Percentiles rank a stretch among this genome's conserved stretches.
These are phyloP conservation scores for Salix caprea DNA, from an alignment of 345 rosid genomes.

Conservation along the genomic window DNA sequence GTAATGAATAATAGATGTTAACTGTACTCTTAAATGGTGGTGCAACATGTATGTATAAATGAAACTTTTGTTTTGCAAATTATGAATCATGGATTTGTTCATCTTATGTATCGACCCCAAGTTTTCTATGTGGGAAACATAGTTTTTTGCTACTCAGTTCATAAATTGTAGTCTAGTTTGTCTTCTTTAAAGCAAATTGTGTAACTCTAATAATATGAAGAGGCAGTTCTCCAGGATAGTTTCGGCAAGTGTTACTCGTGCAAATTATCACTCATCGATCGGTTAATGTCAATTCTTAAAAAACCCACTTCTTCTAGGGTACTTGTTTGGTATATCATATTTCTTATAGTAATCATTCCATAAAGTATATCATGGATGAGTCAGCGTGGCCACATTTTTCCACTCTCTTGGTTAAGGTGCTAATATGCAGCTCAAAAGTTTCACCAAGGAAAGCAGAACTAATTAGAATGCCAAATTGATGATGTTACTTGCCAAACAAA, in stretches of 20 bases:
- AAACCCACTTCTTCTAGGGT: not conserved
- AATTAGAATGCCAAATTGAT: not conserved
- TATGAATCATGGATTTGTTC: not conserved
- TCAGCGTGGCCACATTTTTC: too few relatives aligned
- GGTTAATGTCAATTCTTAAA: too few relatives aligned
- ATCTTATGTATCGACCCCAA: not conserved
- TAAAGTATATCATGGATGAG: not conserved
- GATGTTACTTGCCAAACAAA: not conserved
- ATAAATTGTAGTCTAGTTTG: not conserved
- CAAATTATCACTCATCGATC: not conserved
- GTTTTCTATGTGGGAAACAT: not conserved
- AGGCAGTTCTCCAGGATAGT: not conserved
- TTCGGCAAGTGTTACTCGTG: not conserved
- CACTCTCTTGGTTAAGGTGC: not conserved
- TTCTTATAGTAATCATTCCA: not conserved
- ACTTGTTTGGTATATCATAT: not conserved
- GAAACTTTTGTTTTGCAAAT: not conserved
- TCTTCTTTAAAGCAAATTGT: not conserved
- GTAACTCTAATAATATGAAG: not conserved
- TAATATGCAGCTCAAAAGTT: not conserved
- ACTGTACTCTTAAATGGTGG: not conserved
- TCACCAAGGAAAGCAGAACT: not conserved
- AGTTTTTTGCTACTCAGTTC: too few relatives aligned
- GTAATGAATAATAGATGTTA: not conserved
- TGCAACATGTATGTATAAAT: not conserved